A percentile compares a stretch with the other conserved stretches of the same genome.
Conservation (phyloP, 2,329 filamentous ascomycete species). For the Coleophoma crateriformis region DNA sequence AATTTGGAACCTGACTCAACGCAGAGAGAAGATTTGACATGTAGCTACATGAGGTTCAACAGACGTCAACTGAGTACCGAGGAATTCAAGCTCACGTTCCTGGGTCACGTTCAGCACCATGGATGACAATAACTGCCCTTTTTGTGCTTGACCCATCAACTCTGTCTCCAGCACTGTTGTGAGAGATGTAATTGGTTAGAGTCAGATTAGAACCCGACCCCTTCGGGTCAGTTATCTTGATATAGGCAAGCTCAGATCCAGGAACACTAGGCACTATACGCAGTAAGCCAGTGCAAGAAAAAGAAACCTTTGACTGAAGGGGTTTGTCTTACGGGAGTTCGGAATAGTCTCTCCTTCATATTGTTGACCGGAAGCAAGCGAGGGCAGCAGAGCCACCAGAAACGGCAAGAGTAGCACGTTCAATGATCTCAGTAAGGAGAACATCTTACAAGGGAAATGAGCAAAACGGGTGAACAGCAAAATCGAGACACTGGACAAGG, state of each 20-base stretch:
- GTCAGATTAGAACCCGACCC: slow-evolving; percentile 14
- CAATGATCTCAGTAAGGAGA: too few species aligned
- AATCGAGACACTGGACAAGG: too few species aligned
- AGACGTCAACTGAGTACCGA: neutral
- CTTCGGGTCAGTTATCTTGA: slow-evolving; percentile 16
- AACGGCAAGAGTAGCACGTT: too few species aligned
- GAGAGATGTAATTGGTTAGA: slow-evolving; percentile 28
- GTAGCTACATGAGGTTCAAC: slow-evolving; percentile 17
- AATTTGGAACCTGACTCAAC: slow-evolving; percentile 21
- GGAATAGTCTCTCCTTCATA: neutral
- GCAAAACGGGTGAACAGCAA: too few species aligned
- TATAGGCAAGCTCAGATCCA: slow-evolving; percentile 27
- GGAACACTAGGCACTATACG: slow-evolving; percentile 20
- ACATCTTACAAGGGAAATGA: too few species aligned
- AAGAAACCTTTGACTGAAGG: neutral
- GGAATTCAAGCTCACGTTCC: slow-evolving; percentile 1
- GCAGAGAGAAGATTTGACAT: slow-evolving; percentile 26
- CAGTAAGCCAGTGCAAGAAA: neutral
- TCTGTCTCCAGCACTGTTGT: slow-evolving; percentile 19
- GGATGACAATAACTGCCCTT: slow-evolving; percentile 29
- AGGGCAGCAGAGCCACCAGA: too few species aligned
- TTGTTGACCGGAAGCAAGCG: neutral
- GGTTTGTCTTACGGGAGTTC: neutral
- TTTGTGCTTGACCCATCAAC: slow-evolving; percentile 19
- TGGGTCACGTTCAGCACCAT: slow-evolving; percentile 27